Evolutionary conservation across 2,329 filamentous ascomycete species (phyloP), one percentile per base, ranked within the genome.

Genomic region (Pseudocercospora cruenta): DNA sequence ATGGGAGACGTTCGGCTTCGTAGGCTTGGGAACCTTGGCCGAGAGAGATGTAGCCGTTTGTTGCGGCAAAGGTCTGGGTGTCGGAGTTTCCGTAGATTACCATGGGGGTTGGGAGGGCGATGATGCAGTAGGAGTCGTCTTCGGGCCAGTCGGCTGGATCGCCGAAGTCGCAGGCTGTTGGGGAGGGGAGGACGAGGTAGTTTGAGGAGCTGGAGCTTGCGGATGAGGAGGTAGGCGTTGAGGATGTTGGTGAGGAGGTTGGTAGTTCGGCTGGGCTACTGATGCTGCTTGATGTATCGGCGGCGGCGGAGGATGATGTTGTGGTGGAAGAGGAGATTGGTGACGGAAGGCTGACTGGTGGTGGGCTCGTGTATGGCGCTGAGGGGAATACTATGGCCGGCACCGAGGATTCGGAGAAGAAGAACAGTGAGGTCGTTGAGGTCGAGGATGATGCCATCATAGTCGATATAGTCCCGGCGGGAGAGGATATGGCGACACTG

Each of bases 81-180:
- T 64, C 68, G 8, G 65, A 62, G 36, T 63, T 49, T 24, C 60
- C 26, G 67, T 75, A 77, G 51, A 77, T 68, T 7, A 60, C 60
- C 60, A 77, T 71, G 8, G 68, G 31, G 66, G 75, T 75, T n/a
- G 74, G 71, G 16, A 77, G 70, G 60, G 70, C 65, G 54, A 78
- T 70, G 53, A 72, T 62, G 67, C 75, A 75, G 72, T 74, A 78
- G 62, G 65, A 69, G 66, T 78, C 77, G 66, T 78, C 77, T 66
- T 77, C 69, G 31, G 72, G 69, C 22, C 64, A 70, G 61, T 66
- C 61, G 8, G 69, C 51, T 12, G 71, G 72, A 43, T 74, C 73
- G 60, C 74, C 75, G 68, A 77, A 78, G 68, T 71, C 63, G 68
- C 74, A 75, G 19, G 71, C 64, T 10, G 73, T 77, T 3, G 76